Base-by-base conservation (phyloP, 1,284 basidiomycete species). In the Leccinum pachyderme region DNA sequence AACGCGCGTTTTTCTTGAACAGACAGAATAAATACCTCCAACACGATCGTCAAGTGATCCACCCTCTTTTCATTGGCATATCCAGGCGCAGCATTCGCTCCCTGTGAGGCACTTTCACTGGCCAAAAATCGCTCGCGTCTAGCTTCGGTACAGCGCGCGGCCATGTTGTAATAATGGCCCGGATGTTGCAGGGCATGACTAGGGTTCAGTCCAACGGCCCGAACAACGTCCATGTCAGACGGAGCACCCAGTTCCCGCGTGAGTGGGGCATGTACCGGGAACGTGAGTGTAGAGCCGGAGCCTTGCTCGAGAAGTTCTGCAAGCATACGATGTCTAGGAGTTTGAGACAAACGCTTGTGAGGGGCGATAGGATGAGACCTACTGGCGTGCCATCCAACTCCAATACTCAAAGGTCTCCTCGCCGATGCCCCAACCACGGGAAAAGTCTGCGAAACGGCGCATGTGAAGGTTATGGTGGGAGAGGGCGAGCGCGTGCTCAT, bases 331-430 rank as follows among this genome's bases (percentile, higher is more conserved):
- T 96, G 86, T 66, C 91, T 93, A 52, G 35, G 25, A 47, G 13
- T 45, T 7, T 56, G 7, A 56, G 46, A 25, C 6, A 1, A 41
- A 2, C 1, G 31, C 5, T 0, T 5, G 25, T 15, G 41, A 25
- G 6, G 41, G 4, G 8, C 7, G 25, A 13, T n/a, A 7, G 3
- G 9, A 48, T 7, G n/a, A 7, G 48, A 79, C 88, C 59, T 62
- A 93, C 90, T 98, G 94, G 66, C 95, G 81, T 8, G 91, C 89
- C 51, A 95, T 79, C 96, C 95, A 99, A 62, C 89, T 91, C 96
- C 96, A 98, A 68, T 87, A 98, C 70, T 98, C 97, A 62, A 91
- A 97, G 0, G 93, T 97, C 64, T 94, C 90, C 63, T 95, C 92
- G n/a, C 95, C 95, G 52, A 98, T 98, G 3, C 93, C 93, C 96